These are phyloP conservation scores for Saccharomyces hybrid DNA, from an alignment of 1,139 yeast species.

Conservation along the genomic window DNA sequence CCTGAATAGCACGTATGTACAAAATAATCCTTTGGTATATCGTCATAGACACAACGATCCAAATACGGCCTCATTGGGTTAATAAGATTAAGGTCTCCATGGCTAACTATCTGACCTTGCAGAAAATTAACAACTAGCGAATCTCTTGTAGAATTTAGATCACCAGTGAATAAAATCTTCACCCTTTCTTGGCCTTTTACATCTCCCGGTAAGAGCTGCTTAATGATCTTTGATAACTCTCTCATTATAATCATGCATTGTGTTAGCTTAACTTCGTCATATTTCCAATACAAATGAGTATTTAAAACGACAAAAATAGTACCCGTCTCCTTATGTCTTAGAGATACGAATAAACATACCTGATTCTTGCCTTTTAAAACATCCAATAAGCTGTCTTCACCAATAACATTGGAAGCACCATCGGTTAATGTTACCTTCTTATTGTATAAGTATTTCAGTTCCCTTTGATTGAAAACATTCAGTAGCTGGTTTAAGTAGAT, in stretches of 20 bases:
- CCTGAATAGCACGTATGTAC: constrained; percentile 46
- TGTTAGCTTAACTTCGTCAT: constrained; percentile 46
- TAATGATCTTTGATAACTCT: constrained; percentile 25
- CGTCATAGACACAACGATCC: constrained; percentile 34
- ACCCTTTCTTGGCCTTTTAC: constrained; percentile 26
- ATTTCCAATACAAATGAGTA: constrained; percentile 58
- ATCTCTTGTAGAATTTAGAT: constrained; percentile 45
- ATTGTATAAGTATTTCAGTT: constrained; percentile 34
- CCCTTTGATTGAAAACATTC: constrained; percentile 32
- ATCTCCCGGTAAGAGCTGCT: constrained; percentile 25
- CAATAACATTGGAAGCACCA: constrained; percentile 26
- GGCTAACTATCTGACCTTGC: constrained; percentile 32
- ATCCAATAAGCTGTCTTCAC: constrained; percentile 20
- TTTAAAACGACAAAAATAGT: constrained; percentile 42
- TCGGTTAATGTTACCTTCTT: constrained; percentile 30
- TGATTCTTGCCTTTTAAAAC: constrained; percentile 45
- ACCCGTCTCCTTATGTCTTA: constrained; percentile 38
- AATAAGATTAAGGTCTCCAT: constrained; percentile 30
- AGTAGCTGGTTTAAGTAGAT: constrained; percentile 41
- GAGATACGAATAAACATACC: constrained; percentile 44
- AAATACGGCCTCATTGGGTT: constrained; percentile 32
- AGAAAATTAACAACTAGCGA: constrained; percentile 45
- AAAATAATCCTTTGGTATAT: constrained; percentile 34
- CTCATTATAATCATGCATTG: constrained; percentile 45
- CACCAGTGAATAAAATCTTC: constrained; percentile 40